phyloP scores from a whole-genome alignment of 495 filamentous ascomycete genomes.

The Aspergillus baeticus region DNA sequence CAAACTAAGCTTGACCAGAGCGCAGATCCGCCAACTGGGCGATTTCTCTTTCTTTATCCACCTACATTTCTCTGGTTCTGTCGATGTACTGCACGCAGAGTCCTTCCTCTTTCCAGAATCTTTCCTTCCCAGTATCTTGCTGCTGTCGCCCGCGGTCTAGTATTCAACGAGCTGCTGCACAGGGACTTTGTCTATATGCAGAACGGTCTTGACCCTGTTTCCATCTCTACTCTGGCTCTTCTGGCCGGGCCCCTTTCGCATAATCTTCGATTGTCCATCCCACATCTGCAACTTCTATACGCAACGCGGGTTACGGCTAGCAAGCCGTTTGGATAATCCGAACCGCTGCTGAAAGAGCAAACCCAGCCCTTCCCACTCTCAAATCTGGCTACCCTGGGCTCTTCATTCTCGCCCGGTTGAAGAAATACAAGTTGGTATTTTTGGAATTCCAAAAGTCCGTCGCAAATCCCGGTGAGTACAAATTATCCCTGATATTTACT shows the following conservation, averaged over 20 bases:
- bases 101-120: constrained; percentile 24
- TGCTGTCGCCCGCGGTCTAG: constrained; percentile 5
- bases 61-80: constrained; percentile 23
- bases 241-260: not conserved
- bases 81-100: constrained; percentile 13
- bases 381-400: constrained; percentile 19
- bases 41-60: constrained; percentile 22
- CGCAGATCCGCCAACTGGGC: constrained; percentile 28
- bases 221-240: not conserved
- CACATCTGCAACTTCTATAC: constrained; percentile 10
- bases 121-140: constrained; percentile 17
- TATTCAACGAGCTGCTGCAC: constrained; percentile 11
- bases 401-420: constrained; percentile 14
- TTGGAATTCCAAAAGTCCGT: constrained; percentile 14
- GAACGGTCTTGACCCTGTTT: constrained; percentile 11
- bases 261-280: constrained; percentile 4
- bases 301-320: constrained; percentile 15
- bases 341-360: constrained; percentile 8
- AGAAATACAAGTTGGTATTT: constrained; percentile 15
- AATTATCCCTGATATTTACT: constrained; percentile 13
- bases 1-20: constrained; percentile 30
- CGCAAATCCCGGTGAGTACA: constrained; percentile 16
- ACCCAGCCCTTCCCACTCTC: constrained; percentile 10
- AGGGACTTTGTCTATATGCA: constrained; percentile 11
- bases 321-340: constrained; percentile 15